Percentiles rank a stretch among this genome's conserved stretches.
These are phyloP conservation scores for Elsinoe australis DNA, from an alignment of 2,329 filamentous ascomycete genomes.

Conservation along the genomic window DNA sequence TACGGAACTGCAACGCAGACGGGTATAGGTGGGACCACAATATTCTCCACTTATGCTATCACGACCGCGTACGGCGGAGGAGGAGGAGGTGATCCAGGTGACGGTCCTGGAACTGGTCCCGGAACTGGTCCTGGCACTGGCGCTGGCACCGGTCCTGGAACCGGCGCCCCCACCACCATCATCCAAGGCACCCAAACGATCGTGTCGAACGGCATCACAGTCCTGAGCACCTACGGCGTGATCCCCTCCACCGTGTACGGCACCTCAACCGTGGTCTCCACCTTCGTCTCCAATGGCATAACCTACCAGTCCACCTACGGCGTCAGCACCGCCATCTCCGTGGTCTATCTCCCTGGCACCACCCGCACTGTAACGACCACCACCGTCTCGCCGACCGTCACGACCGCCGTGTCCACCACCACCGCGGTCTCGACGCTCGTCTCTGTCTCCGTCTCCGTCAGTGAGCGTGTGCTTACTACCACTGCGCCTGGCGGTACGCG, in stretches of 20 bases:
- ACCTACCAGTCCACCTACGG: constrained; percentile 24
- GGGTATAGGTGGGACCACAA: constrained; percentile 20
- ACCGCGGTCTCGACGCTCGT: no score
- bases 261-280: constrained; percentile 24
- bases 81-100: constrained; percentile 22
- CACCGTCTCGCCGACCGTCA: constrained; percentile 20
- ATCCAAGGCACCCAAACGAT: constrained; percentile 21
- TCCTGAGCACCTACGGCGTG: constrained; percentile 21
- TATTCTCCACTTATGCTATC: constrained; percentile 23
- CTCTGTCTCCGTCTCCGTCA: constrained; percentile 13
- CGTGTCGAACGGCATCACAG: constrained; percentile 25
- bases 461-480: background rate
- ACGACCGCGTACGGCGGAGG: constrained; percentile 25
- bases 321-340: constrained; percentile 24
- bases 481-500: constrained; percentile 17
- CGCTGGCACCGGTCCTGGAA: constrained; percentile 19
- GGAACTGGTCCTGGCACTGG: constrained; percentile 20
- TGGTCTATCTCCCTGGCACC: constrained; percentile 22
- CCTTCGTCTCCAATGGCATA: constrained; percentile 25
- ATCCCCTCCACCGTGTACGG: constrained; percentile 25
- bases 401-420: constrained; percentile 21
- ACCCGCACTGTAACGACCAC: constrained; percentile 26
- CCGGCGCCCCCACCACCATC: constrained; percentile 9
- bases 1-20: constrained; percentile 21
- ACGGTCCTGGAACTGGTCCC: constrained; percentile 11